Evolutionary conservation across 2,329 filamentous ascomycete species (phyloP).

Genomic region (Chrysoporthe puriensis): DNA sequence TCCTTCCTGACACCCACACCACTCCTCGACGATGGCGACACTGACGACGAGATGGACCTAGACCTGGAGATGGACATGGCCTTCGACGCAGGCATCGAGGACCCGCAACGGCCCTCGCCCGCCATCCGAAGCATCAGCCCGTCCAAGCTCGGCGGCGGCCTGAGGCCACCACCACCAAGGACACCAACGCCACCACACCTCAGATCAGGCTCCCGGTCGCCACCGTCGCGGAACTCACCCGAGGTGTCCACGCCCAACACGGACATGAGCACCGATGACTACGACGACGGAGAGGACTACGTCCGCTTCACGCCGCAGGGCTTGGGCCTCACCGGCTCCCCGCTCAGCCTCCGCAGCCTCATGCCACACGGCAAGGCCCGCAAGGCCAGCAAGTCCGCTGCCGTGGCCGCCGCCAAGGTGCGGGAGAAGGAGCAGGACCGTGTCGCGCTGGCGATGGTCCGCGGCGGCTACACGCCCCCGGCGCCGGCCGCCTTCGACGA

Average conservation of each 20-base stretch:
- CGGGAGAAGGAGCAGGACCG: conserved; percentile 22
- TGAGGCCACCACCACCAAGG: conserved; percentile 46
- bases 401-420: conserved; percentile 33
- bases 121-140: conserved; percentile 60
- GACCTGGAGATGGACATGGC: conserved; percentile 51
- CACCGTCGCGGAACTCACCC: conserved; percentile 42
- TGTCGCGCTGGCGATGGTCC: conserved; percentile 26
- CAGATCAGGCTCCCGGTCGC: conserved; percentile 38
- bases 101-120: conserved; percentile 47
- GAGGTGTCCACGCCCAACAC: conserved; percentile 45
- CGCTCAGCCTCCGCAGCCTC: conserved; percentile 33
- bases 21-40: conserved; percentile 45
- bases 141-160: conserved; percentile 56
- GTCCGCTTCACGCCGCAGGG: conserved; percentile 39
- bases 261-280: conserved; percentile 42
- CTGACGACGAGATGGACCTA: conserved; percentile 43
- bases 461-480: conserved; percentile 1
- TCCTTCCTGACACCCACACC: conserved; percentile 60
- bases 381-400: conserved; percentile 22
- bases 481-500: background rate
- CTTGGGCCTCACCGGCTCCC: conserved; percentile 43
- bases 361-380: conserved; percentile 23
- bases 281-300: conserved; percentile 51
- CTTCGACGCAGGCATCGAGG: conserved; percentile 62
- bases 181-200: conserved; percentile 46